Evolutionary conservation across 2,329 filamentous ascomycete genomes (phyloP), one percentile per base, ranked within the genome.

Genomic region (Delphinella strobiligena): DNA sequence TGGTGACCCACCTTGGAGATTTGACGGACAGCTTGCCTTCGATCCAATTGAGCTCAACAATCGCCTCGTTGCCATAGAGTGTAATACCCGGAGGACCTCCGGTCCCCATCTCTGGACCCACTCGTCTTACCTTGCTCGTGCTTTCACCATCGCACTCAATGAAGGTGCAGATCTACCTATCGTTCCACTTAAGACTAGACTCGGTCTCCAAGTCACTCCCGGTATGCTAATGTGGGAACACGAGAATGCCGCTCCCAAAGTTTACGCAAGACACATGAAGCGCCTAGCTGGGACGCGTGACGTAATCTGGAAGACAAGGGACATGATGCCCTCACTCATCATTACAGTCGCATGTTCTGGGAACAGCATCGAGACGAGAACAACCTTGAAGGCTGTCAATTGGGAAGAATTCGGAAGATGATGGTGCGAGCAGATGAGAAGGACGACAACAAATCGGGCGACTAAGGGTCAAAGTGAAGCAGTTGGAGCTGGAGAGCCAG

Each of bases 161-260:
- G 16, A 7, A 7, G 31, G 16, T n/a, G n/a, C n/a, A 17, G 14
- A 33, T 8, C n/a, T 34, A 4, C 46, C 47, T 3, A 42, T 48
- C 5, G 36, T 40, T 8, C 47, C 47, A 15, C 46, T 43, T 15
- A 38, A 41, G 30, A 45, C 30, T 19, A 32, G 24, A 35, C 37
- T 39, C 1, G 42, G 39, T 22, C 35, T 31, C 19, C 47, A 43
- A 32, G 38, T 46, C 18, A 38, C 40, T 8, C 41, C 47, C 4
- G 40, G 45, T 2, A 45, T 49, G 44, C 30, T 49, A 5, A 55
- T 54, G 51, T 55, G 53, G 51, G 45, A 54, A n/a, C 47, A 51
- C 17, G 45, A 49, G 7, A 22, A 37, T 3, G 42, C 40, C 8
- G 45, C 45, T 2, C 35, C 49, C 5, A 32, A 33, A 10, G 46